A percentile compares a stretch with the other conserved stretches of the same genome.
Conservation (phyloP, 2,329 filamentous ascomycete species). For the Fusarium globosum region DNA sequence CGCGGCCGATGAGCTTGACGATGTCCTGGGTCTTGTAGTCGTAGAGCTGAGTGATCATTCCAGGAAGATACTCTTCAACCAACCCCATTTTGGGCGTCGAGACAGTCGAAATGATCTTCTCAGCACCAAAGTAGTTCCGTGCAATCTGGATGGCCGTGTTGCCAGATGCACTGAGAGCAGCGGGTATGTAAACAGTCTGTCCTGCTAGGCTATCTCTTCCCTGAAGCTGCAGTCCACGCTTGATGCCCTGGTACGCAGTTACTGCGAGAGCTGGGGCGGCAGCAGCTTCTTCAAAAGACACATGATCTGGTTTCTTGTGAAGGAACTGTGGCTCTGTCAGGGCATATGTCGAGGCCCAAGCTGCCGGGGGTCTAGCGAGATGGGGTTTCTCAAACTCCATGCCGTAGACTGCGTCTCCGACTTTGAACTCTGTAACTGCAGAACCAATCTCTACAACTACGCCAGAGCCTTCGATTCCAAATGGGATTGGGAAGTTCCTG, state of each 20-base stretch:
- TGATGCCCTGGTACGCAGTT: slow-evolving; percentile 59
- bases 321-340: slow-evolving; percentile 51
- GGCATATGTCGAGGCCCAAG: slow-evolving; percentile 56
- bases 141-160: slow-evolving; percentile 60
- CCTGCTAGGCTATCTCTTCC: slow-evolving; percentile 56
- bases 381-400: slow-evolving; percentile 52
- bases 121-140: slow-evolving; percentile 61
- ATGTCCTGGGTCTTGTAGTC: slow-evolving; percentile 61
- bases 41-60: slow-evolving; percentile 61
- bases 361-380: slow-evolving; percentile 40
- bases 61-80: slow-evolving; percentile 55
- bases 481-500: slow-evolving; percentile 35
- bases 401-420: slow-evolving; percentile 55
- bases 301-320: slow-evolving; percentile 46
- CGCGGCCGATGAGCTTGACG: slow-evolving; percentile 50
- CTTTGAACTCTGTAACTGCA: slow-evolving; percentile 42
- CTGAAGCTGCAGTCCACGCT: slow-evolving; percentile 51
- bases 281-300: slow-evolving; percentile 52
- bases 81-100: slow-evolving; percentile 62
- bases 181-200: slow-evolving; percentile 64
- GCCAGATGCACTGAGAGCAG: slow-evolving; percentile 61
- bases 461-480: slow-evolving; percentile 50
- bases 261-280: slow-evolving; percentile 51
- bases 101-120: slow-evolving; percentile 61
- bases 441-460: slow-evolving; percentile 48